Base-by-base conservation (phyloP, 345 rosid genomes). In the Gossypium longicalyx region DNA sequence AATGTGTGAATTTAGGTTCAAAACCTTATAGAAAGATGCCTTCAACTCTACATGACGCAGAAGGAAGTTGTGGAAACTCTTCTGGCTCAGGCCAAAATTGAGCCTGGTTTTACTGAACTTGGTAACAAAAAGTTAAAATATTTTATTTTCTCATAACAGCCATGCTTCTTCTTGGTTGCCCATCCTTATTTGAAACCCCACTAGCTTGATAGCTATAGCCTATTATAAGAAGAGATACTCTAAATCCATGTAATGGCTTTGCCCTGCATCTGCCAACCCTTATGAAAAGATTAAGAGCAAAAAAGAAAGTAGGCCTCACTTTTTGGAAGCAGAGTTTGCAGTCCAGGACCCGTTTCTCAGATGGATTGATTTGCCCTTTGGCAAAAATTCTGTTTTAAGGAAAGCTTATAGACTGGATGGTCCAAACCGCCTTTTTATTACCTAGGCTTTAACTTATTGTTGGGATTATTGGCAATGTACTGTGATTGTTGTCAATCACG, bases 91-190 rank as follows among this genome's bases (percentile, higher is more conserved):
- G 98, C 97, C 72, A 88, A 90, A 83, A 90, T 96, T 81, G 98
- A 96, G 81, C 99, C 98, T 80, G 95, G 93, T 13, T 96, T 96
- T 82, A 96, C 99, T 41, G 89, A 92, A 73, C 88, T 93, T 61
- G 99, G 99, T 96, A 89, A 63, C 34, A 9, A 10, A 12, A 44
- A 25, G 13, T 74, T 45, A 51, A 29, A 43, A 7, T 67, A 70
- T 41, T 77, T 23, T 49, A 62, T 23, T 15, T 52, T 43, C 51
- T 47, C 16, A 74, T 67, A 47, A 74, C 43, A 53, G 54, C 57
- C 22, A 49, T 29, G 9, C 19, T 59, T 41, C 16, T 6, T 29
- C 5, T 45, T 51, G 60, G 60, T 52, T 69, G 25, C 38, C 16
- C 13, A 4, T 52, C 17, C 16, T 27, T 51, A 16, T 69, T 56